These are phyloP conservation scores for Sporothrix euskadiensis DNA, from an alignment of 2,329 filamentous ascomycete genomes.

Conservation along the genomic window DNA sequence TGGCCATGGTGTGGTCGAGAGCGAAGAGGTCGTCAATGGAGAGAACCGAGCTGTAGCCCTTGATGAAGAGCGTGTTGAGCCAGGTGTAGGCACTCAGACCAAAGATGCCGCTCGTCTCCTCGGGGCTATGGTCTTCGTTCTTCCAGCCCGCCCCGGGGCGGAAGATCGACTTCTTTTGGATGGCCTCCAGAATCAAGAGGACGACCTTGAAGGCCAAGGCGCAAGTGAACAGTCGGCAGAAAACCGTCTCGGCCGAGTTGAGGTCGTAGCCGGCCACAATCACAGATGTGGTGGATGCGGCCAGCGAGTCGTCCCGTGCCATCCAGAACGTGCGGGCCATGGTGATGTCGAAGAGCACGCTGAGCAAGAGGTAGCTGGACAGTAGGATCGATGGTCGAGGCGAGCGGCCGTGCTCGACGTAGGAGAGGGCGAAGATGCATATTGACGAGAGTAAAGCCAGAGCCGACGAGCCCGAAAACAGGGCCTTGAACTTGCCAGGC, in stretches of 20 bases:
- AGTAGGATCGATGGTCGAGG: constrained; percentile 48
- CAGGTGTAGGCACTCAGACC: constrained; percentile 42
- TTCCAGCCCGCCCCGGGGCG: constrained; percentile 20
- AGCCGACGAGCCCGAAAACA: constrained; percentile 26
- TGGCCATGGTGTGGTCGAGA: constrained; percentile 35
- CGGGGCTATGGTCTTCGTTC: constrained; percentile 37
- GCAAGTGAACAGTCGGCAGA: constrained; percentile 32
- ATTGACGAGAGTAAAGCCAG: constrained; percentile 36
- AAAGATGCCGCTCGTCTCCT: constrained; percentile 42
- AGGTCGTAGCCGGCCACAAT: constrained; percentile 24
- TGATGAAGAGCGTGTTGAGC: constrained; percentile 41
- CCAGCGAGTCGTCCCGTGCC: constrained; percentile 4
- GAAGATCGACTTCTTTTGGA: constrained; percentile 31
- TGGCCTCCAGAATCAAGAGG: constrained; percentile 33
- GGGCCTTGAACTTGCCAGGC: constrained; percentile 27
- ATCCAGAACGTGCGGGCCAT: constrained; percentile 49
- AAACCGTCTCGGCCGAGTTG: constrained; percentile 23
- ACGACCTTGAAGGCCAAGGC: constrained; percentile 32
- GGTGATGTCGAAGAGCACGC: constrained; percentile 47
- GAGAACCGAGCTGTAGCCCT: constrained; percentile 42
- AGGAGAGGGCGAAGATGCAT: constrained; percentile 39
- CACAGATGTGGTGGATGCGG: constrained; percentile 4
- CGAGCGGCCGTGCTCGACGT: constrained; percentile 39
- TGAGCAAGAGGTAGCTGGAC: constrained; percentile 45
- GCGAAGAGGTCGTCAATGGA: constrained; percentile 40